A percentile compares a stretch with the other conserved stretches of the same genome.
Evolutionary conservation across 2,329 filamentous ascomycete species (phyloP).

Genomic region (Lasiodiplodia theobromae): DNA sequence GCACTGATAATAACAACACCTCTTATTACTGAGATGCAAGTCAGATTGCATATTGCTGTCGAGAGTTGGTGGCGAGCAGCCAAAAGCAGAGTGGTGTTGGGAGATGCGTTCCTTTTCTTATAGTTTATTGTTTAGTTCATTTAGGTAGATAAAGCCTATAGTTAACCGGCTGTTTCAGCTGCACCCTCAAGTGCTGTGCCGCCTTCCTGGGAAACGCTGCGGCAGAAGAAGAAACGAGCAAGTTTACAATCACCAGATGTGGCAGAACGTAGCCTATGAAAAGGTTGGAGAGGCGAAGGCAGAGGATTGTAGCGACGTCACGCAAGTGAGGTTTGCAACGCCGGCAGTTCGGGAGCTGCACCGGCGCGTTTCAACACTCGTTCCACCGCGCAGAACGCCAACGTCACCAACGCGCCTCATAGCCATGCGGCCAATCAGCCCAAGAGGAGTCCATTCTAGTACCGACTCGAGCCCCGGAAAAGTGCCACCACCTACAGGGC

Average conservation of each 20-base stretch:
- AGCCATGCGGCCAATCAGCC: not conserved
- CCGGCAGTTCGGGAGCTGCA: constrained; percentile 14
- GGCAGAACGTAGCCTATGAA: constrained; percentile 2
- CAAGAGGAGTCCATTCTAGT: not conserved
- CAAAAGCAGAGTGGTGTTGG: not conserved
- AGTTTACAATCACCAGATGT: not conserved
- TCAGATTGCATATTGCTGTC: not conserved
- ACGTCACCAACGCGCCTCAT: not conserved
- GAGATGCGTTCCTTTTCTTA: not conserved
- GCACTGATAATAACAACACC: not conserved
- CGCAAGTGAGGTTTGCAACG: not conserved
- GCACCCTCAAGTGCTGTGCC: not conserved
- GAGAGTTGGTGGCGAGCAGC: not conserved
- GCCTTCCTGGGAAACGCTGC: not conserved
- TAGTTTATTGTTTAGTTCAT: not conserved
- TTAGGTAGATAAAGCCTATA: not conserved
- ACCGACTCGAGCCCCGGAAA: not conserved
- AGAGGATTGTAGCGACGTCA: not conserved
- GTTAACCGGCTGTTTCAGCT: not conserved
- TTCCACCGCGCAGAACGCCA: not conserved
- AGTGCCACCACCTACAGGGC: not conserved
- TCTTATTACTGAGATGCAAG: not conserved
- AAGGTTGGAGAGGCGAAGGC: too few relatives aligned
- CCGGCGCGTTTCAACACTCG: constrained; percentile 6
- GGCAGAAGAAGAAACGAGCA: not conserved